Evolutionary conservation across 768 basidiomycete genomes (phyloP).

Genomic region (Leccinum broughii): DNA sequence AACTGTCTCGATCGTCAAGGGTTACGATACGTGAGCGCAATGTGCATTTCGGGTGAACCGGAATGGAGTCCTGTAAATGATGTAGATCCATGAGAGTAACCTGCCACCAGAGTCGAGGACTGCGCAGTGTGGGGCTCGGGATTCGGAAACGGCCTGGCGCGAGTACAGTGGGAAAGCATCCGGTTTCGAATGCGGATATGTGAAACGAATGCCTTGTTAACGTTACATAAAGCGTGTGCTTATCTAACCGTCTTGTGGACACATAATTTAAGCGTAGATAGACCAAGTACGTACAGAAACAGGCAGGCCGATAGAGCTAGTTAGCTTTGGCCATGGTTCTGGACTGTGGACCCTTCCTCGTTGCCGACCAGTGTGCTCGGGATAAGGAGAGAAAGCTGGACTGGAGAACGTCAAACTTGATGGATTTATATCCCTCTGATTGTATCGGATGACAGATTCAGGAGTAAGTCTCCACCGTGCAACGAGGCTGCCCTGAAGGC

Average conservation of each 20-base stretch:
- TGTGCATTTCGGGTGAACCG: conserved; percentile 33
- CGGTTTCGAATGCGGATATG: not conserved
- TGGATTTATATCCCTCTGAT: not conserved
- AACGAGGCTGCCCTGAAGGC: not conserved
- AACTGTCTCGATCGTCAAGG: conserved; percentile 47
- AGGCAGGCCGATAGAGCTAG: not conserved
- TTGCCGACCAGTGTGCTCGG: not conserved
- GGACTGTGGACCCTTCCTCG: conserved; percentile 3
- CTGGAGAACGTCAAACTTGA: not conserved
- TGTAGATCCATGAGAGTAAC: conserved; percentile 18
- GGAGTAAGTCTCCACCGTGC: not conserved
- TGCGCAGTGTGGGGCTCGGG: not conserved
- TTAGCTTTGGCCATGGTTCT: conserved; percentile 8
- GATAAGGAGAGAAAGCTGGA: not conserved
- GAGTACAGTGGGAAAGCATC: not conserved
- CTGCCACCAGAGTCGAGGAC: not conserved
- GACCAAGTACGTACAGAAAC: conserved; percentile 15
- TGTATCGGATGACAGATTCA: not conserved
- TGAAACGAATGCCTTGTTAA: conserved; percentile 7
- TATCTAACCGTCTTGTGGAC: not conserved
- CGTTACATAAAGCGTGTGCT: not conserved
- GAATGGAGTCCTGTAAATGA: conserved; percentile 7
- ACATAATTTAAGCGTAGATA: not conserved
- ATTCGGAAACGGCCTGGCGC: not conserved
- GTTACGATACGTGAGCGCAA: conserved; percentile 39